Evolutionary conservation across 2,329 filamentous ascomycete genomes (phyloP), one percentile per base, ranked within the genome.

Genomic region (Hypoxylon sp.): DNA sequence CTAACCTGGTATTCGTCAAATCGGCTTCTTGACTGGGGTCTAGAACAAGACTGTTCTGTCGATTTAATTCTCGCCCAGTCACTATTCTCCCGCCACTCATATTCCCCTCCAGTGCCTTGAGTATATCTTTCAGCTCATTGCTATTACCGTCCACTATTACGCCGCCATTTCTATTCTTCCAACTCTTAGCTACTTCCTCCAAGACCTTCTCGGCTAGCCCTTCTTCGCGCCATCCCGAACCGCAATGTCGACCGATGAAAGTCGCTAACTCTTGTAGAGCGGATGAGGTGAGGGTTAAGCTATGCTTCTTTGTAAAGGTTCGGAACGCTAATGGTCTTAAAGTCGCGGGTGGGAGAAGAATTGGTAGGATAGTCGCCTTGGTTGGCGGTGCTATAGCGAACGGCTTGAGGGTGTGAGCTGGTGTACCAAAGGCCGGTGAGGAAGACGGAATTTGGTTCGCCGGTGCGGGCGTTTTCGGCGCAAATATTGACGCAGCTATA

Each of bases 231-330:
- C 96, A 99, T 90, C 91, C 94, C 64, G 95, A 95, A 35, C 96
- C 96, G 79, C 96, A 99, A 80, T 97, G 92, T 74, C 93, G 91
- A 10, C 96, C 97, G 59, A 99, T 92, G 79, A 99, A 99, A 0
- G 89, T 87, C 20, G 96, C 95, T 33, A 99, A 86, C 51, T 92
- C 89, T 79, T 95, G 91, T 4, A 99, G 84, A 0, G 96, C 94
- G 0, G 94, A 90, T 0, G 95, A 96, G 6, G 93, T 95, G 59
- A 99, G 88, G 0, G 95, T 98, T 62, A 99, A 85, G 74, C 95
- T 97, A 82, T 99, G 94, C 78, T 98, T 99, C 81, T 98, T 98
- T 1, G 96, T 99, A 73, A 99, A 97, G 0, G 93, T 97, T 51
- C 96, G 90, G 77, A 99, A 98, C 7, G 96, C 97, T 20, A 98